phyloP scores from a whole-genome alignment of 2,329 filamentous ascomycete genomes.

The Eutypa lata region DNA sequence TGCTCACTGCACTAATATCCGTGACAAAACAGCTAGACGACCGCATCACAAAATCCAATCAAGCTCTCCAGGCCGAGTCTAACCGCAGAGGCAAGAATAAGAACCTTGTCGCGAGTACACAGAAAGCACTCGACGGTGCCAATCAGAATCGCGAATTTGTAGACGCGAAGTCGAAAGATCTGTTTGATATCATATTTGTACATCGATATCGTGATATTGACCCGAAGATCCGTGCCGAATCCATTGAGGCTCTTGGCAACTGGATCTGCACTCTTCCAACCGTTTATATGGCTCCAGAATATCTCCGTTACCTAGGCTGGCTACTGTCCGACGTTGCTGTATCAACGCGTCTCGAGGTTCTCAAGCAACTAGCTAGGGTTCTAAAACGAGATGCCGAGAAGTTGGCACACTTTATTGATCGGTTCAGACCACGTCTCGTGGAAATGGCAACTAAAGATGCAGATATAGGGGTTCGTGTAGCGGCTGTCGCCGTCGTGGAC shows the following conservation, averaged over 20 bases:
- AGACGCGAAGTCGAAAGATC: conserved; percentile 73
- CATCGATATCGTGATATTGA: conserved; percentile 96
- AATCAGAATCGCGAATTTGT: conserved; percentile 67
- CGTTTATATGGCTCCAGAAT: conserved; percentile 85
- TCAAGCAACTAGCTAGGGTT: conserved; percentile 77
- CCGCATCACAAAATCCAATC: conserved; percentile 70
- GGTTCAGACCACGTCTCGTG: conserved; percentile 81
- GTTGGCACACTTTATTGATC: conserved; percentile 87
- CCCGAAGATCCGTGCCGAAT: conserved; percentile 82
- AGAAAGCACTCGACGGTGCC: conserved; percentile 68
- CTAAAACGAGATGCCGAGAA: conserved; percentile 80
- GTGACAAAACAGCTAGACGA: conserved; percentile 69
- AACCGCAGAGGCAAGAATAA: conserved; percentile 74
- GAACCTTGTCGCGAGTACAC: conserved; percentile 68
- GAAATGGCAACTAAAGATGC: conserved; percentile 89
- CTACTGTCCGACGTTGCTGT: conserved; percentile 79
- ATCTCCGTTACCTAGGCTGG: conserved; percentile 93
- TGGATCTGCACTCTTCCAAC: conserved; percentile 88
- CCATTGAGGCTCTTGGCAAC: conserved; percentile 77
- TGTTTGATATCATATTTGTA: conserved; percentile 90
- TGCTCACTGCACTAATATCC: conserved; percentile 74
- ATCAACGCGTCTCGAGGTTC: conserved; percentile 75
- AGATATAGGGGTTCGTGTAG: conserved; percentile 75
- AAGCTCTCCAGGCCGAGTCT: conserved; percentile 75
- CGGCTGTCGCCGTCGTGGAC: conserved; percentile 78